phyloP scores from a whole-genome alignment of 805 yeast genomes.

The Spathaspora hagerdaliae region DNA sequence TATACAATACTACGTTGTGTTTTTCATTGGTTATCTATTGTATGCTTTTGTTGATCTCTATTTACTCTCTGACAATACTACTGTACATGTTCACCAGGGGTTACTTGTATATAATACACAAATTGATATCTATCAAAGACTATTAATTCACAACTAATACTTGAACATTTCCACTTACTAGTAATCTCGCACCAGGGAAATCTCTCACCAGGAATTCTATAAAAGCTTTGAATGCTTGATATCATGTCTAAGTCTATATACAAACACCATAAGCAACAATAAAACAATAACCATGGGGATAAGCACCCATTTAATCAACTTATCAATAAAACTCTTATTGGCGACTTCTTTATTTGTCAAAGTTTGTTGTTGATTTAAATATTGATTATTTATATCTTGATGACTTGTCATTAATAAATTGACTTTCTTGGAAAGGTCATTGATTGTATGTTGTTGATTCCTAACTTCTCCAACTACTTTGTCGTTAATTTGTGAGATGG shows the following conservation, averaged over 20 bases:
- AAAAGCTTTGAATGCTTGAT: constrained; percentile 59
- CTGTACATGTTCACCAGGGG: too few species aligned
- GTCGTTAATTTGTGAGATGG: constrained; percentile 29
- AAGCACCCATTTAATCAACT: constrained; percentile 34
- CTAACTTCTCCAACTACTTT: constrained; percentile 39
- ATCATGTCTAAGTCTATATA: constrained; percentile 55
- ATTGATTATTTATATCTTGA: constrained; percentile 31
- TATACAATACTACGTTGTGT: too few species aligned
- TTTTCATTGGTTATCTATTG: too few species aligned
- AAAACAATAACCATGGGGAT: constrained; percentile 39
- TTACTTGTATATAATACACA: too few species aligned
- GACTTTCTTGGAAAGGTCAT: constrained; percentile 32
- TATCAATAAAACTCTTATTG: constrained; percentile 11
- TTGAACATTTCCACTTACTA: too few species aligned
- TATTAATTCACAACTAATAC: too few species aligned
- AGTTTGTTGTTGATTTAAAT: constrained; percentile 13
- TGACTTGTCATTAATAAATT: constrained; percentile 39
- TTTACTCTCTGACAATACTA: too few species aligned
- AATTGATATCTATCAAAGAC: too few species aligned
- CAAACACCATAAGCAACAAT: constrained; percentile 40
- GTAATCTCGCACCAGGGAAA: too few species aligned
- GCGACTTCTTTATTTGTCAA: not conserved
- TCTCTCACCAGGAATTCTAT: constrained; percentile 15
- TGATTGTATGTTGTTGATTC: constrained; percentile 34
- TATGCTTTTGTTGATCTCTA: too few species aligned